These are phyloP conservation scores for Ogataea parapolymorpha DNA, from an alignment of 805 yeast genomes.

Conservation along the genomic window DNA sequence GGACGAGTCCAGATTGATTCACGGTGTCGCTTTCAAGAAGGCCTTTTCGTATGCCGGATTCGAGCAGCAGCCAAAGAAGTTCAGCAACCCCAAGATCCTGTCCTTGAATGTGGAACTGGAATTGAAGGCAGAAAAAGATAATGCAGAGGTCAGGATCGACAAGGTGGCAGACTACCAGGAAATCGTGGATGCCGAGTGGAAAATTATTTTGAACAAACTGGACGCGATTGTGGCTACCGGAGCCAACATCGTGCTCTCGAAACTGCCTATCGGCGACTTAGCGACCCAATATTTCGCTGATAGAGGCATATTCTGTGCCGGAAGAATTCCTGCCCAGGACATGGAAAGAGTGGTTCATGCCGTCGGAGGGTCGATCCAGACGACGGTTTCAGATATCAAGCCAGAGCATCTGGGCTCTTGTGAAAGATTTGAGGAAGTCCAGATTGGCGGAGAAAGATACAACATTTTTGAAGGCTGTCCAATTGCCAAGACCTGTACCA, in stretches of 20 bases:
- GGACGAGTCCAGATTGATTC: slow-evolving; percentile 85
- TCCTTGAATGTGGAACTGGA: slow-evolving; percentile 90
- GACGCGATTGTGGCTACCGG: slow-evolving; percentile 81
- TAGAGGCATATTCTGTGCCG: slow-evolving; percentile 94
- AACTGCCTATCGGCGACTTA: slow-evolving; percentile 94
- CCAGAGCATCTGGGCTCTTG: slow-evolving; percentile 81
- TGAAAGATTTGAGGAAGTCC: slow-evolving; percentile 83
- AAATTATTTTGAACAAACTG: slow-evolving; percentile 81
- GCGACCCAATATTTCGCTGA: slow-evolving; percentile 99
- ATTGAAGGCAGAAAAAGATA: slow-evolving; percentile 96
- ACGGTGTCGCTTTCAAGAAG: slow-evolving; percentile 96
- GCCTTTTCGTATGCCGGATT: slow-evolving; percentile 98
- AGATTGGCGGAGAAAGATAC: slow-evolving; percentile 94
- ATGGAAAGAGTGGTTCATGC: slow-evolving; percentile 90
- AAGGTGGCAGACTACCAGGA: slow-evolving; percentile 92
- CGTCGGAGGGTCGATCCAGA: slow-evolving; percentile 88
- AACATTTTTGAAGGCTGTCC: slow-evolving; percentile 93
- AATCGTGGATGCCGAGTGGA: slow-evolving; percentile 99
- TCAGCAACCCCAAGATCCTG: slow-evolving; percentile 75
- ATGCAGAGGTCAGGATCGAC: slow-evolving; percentile 96
- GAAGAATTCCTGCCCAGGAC: slow-evolving; percentile 85
- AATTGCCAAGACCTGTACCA: slow-evolving; percentile 87
- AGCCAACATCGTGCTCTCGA: slow-evolving; percentile 88
- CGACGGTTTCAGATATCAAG: slow-evolving; percentile 68
- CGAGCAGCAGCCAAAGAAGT: slow-evolving; percentile 94